Evolutionary conservation across 768 basidiomycete genomes (phyloP), one percentile per base, ranked within the genome.

Genomic region (Pisolithus albus): DNA sequence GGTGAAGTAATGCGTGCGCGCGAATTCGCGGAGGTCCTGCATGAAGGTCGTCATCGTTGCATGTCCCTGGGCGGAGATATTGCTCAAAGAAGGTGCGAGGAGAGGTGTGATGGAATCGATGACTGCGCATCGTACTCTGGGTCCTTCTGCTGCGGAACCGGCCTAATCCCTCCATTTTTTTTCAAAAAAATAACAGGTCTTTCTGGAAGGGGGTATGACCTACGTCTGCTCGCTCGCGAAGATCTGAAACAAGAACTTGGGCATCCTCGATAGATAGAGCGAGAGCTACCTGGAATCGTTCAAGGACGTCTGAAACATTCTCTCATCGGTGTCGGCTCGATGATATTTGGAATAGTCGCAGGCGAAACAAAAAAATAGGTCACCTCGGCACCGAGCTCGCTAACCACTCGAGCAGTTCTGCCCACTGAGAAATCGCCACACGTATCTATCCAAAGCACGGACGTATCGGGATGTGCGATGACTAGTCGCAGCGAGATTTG

Each of bases 11-110:
- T 70, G 70, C 6, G 60, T 64, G 43, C 73, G 75, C 6, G 83
- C 73, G 30, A 82, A 63, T 1, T 61, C 57, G 45, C 80, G 77
- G 23, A 89, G 72, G 48, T 81, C 75, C 2, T 75, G 77, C 82
- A 89, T 87, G 51, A 89, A 79, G 2, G 76, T 74, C 0, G 76
- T 77, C 86, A 89, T 88, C 16, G 78, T 68, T 0, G 86, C 82
- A 61, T 91, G 88, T 5, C 88, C 88, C 68, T 88, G 80, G 2
- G 85, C 78, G 4, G 87, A 83, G 3, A 80, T 71, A 0, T 78
- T 79, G 58, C 78, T 86, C 19, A 90, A 71, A 41, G 77, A 68
- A 1, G 85, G 82, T 8, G 78, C 76, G 11, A 90, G 61, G 23
- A 90, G 72, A 15, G 82, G 71, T 1, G 87, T 85, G 38, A 88